Evolutionary conservation across 2,329 filamentous ascomycete species (phyloP), one percentile per base, ranked within the genome.

Genomic region (Mariannaea sp.): DNA sequence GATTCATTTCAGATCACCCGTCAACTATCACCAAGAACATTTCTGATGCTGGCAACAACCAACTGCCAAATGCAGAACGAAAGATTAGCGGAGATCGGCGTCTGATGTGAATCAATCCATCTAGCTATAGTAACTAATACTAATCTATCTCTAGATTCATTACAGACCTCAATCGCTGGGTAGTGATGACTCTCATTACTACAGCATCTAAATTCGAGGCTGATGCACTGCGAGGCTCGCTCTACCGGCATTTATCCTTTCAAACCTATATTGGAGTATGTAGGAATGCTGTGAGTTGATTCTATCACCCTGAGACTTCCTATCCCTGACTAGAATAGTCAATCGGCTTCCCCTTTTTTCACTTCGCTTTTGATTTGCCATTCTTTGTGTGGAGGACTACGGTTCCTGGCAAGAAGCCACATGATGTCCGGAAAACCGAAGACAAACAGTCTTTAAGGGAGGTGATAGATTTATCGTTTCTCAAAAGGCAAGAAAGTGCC

Each of bases 1-100:
- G 1, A 6, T 14, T n/a, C 2, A 36, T 7, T 8, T 14, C n/a
- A 13, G 2, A 2, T 6, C 4, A n/a, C 6, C 13, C 10, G 12
- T 4, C 22, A 27, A 14, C 17, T 19, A 2, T 10, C n/a, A 7
- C 12, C 3, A 12, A 32, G n/a, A 46, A 32, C 19, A 32, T 2
- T 46, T 46, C 8, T 32, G 22, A 6, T 20, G 20, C 6, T 14
- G 7, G 10, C 8, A n/a, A 20, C 8, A 10, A 27, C 2, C 7
- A 36, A 3, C n/a, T 8, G 30, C n/a, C 30, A 12, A 6, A 32
- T 13, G 10, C 30, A 32, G 4, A 8, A 29, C 14, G n/a, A 7
- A 35, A 27, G 12, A 14, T 30, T 7, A 46, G 40, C 13, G 49
- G 41, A 1, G 41, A 52, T n/a, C 49, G 49, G 8, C 49, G 49